A percentile compares a stretch with the other conserved stretches of the same genome.
These are phyloP conservation scores for Colletotrichum sp. DNA, from an alignment of 2,329 filamentous ascomycete species.

Conservation along the genomic window DNA sequence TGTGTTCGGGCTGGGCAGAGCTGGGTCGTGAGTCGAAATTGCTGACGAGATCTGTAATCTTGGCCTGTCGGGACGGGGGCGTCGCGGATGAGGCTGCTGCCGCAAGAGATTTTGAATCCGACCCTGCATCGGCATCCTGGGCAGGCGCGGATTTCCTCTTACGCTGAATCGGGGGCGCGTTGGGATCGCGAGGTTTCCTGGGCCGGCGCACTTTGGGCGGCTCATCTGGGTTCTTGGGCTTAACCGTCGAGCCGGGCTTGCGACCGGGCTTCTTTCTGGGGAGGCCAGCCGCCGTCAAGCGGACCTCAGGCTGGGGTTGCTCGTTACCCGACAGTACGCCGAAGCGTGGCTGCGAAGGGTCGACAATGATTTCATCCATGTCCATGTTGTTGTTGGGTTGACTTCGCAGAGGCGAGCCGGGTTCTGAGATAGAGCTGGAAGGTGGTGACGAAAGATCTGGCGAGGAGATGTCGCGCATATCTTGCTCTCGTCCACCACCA, in stretches of 20 bases:
- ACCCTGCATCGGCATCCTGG: constrained; percentile 39
- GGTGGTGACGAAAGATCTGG: constrained; percentile 58
- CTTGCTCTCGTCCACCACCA: constrained; percentile 16
- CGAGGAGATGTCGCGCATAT: constrained; percentile 46
- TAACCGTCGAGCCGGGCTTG: constrained; percentile 64
- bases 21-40: constrained; percentile 27
- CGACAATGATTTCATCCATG: constrained; percentile 57
- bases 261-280: constrained; percentile 69
- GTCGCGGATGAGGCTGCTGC: constrained; percentile 30
- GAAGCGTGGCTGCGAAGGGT: constrained; percentile 41
- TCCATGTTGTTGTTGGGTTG: constrained; percentile 36
- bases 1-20: constrained; percentile 34
- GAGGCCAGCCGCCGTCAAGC: constrained; percentile 61
- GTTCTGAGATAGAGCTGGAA: constrained; percentile 54
- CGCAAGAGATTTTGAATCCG: constrained; percentile 37
- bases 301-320: constrained; percentile 17
- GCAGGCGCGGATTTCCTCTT: constrained; percentile 57
- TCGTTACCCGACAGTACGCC: constrained; percentile 30
- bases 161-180: constrained; percentile 57
- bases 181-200: constrained; percentile 65
- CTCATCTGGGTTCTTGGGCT: constrained; percentile 47
- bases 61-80: constrained; percentile 37
- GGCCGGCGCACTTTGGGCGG: constrained; percentile 56
- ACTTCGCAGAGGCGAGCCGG: constrained; percentile 45
- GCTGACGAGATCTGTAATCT: constrained; percentile 43